Evolutionary conservation across 2,329 filamentous ascomycete species (phyloP), one percentile per base, ranked within the genome.

Genomic region (Aspergillus floridensis): DNA sequence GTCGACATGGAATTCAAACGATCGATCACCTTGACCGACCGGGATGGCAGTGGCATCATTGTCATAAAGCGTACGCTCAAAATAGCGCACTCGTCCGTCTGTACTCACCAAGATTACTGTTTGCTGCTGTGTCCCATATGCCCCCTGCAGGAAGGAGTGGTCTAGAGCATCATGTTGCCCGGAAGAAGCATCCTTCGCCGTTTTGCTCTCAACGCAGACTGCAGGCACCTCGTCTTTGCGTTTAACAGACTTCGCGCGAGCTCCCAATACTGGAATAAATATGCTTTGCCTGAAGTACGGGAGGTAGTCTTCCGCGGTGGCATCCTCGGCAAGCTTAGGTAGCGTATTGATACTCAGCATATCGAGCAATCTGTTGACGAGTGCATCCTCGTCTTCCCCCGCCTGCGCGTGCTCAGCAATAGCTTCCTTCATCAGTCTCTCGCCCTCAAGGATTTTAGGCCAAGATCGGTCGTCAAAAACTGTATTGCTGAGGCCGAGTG

Each of bases 101-200:
- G 74, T 73, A 65, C 81, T 77, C 21, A 87, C 84, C 14, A 89
- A 71, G 2, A 88, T 76, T 7, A 88, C 74, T 1, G 84, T 86
- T 69, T 88, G 86, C 71, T 86, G 86, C 68, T 87, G 84, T 2
- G 86, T 89, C 0, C 86, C 86, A 68, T 89, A 89, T 7, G 81
- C 73, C 0, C 82, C 83, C 58, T 75, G 77, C 53, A 73, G 63
- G 68, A 81, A 74, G 29, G 65, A 66, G 41, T 65, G 63, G 26
- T 68, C 66, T 31, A 68, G 57, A 64, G 74, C 63, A 68, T 69
- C 53, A 14, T 68, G 44, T 38, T 57, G 50, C 10, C 60, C 7
- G 59, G 57, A 22, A 41, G 59, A 19, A 51, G 48, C n/a, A 64
- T 47, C 62, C 16, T 19, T 54, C 16, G 61, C 50, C 11, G 41